Evolutionary conservation across 306 rosid genomes (phyloP), one percentile per base, ranked within the genome.

Genomic region (Abrus precatorius): DNA sequence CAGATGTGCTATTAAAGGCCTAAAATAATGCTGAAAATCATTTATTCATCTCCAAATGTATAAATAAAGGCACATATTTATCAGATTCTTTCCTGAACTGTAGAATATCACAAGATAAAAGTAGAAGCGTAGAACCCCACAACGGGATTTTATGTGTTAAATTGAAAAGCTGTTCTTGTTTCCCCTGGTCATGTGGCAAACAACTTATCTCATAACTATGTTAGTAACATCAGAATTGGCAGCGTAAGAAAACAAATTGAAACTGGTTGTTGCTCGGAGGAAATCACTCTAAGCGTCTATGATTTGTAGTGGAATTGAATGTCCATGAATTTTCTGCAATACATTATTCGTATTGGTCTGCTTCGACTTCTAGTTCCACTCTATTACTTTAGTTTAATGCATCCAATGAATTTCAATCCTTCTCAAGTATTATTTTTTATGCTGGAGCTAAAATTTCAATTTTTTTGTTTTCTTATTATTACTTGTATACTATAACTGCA

Each of bases 321-420:
- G 9, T 53, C 59, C 3, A 53, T 14, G 10, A 28, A 12, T 9
- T 57, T 57, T 57, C 38, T 57, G 64, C 36, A 3, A 8, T 29
- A 57, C 34, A 30, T 57, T 14, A 30, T 65, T 54, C 2, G 1
- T 72, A 27, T 20, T 20, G 10, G 13, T 10, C 38, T 72, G 7
- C 28, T 72, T n/a, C 44, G 11, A 57, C 20, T 20, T 20, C 20
- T 0, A 20, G 20, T 9, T 57, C 13, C 38, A 20, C 27, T 60
- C 70, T n/a, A n/a, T 30, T 75, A 29, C 32, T 33, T 61, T 45
- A 30, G 48, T 75, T 30, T 61, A 47, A 47, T 75, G 45, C 20
- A 53, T 36, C 71, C 48, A 45, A 4, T 4, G 45, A 33, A 32
- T 60, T 44, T 44, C 44, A 59, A 11, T 74, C 14, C 30, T 29